phyloP scores from a whole-genome alignment of 441 rosid genomes.

The Croton setiger region DNA sequence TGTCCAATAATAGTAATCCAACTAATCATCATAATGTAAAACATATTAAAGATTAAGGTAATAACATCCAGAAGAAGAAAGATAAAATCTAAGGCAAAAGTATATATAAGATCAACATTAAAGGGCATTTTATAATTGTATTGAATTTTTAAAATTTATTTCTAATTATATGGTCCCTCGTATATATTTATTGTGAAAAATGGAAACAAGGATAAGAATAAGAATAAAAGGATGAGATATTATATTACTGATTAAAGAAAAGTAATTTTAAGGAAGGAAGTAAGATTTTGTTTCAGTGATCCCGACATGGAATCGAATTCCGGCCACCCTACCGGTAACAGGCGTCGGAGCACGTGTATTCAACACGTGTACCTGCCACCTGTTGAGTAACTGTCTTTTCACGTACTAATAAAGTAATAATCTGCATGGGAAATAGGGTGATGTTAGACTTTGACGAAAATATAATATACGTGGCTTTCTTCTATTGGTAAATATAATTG shows the following conservation, averaged over 20 bases:
- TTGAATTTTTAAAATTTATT: too few relatives aligned
- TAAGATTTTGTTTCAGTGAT: conserved; percentile 18
- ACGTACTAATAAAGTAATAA: conserved; percentile 24
- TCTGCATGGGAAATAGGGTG: conserved; percentile 37
- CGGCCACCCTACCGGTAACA: conserved; percentile 26
- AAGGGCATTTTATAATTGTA: too few relatives aligned
- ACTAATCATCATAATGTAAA: not conserved
- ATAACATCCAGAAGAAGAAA: not conserved
- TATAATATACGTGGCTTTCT: conserved; percentile 23
- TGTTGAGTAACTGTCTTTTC: conserved; percentile 32
- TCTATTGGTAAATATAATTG: conserved; percentile 1
- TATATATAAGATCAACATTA: not conserved
- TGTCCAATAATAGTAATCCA: conserved; percentile 7
- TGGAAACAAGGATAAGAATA: not conserved
- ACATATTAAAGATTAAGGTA: too few relatives aligned
- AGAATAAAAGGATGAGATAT: not conserved
- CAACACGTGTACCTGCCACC: conserved; percentile 39
- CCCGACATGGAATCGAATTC: conserved; percentile 30
- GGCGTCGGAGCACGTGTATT: conserved; percentile 14
- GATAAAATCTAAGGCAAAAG: not conserved
- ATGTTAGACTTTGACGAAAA: conserved; percentile 26
- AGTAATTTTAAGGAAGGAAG: not conserved
- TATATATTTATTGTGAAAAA: too few relatives aligned
- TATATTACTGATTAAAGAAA: not conserved
- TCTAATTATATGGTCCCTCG: too few relatives aligned